A percentile compares a stretch with the other conserved stretches of the same genome.
Conservation (phyloP, 768 basidiomycete species). For the Boletus rufocinnamomeus region DNA sequence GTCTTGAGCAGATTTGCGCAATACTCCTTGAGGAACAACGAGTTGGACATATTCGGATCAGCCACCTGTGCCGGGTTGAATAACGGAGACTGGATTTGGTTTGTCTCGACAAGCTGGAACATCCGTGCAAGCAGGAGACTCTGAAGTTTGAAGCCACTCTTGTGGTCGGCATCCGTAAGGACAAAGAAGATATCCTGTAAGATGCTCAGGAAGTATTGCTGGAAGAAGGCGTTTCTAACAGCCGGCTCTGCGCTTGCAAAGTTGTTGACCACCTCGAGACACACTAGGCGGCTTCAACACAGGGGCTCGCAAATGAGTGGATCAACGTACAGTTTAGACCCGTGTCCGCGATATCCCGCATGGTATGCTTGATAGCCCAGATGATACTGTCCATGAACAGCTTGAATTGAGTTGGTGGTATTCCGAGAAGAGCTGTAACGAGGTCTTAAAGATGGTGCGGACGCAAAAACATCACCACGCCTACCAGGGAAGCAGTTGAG, state of each 20-base stretch:
- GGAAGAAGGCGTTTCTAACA: conserved; percentile 92
- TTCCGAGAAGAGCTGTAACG: conserved; percentile 64
- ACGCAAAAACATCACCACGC: conserved; percentile 19
- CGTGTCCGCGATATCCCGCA: conserved; percentile 96
- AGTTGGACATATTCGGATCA: conserved; percentile 74
- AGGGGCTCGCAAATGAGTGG: background rate
- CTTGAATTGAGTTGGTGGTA: conserved; percentile 94
- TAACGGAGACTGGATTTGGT: conserved; percentile 77
- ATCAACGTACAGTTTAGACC: conserved; percentile 64
- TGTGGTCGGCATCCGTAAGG: conserved; percentile 96
- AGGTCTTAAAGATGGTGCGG: background rate
- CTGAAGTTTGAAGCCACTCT: conserved; percentile 97
- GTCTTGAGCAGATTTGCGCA: conserved; percentile 81
- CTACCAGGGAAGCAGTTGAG: conserved; percentile 92
- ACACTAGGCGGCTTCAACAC: conserved; percentile 53
- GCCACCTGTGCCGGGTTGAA: conserved; percentile 76
- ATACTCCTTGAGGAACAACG: conserved; percentile 80
- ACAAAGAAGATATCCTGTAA: conserved; percentile 97
- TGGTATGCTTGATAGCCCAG: conserved; percentile 99
- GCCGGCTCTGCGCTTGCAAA: conserved; percentile 78
- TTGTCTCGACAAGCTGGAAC: conserved; percentile 88
- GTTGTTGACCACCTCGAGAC: conserved; percentile 93
- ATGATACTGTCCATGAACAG: conserved; percentile 97
- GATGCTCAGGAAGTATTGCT: conserved; percentile 91
- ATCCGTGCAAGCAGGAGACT: conserved; percentile 88